Evolutionary conservation across 2,329 filamentous ascomycete genomes (phyloP).

Genomic region (Lasiodiplodia citricola): DNA sequence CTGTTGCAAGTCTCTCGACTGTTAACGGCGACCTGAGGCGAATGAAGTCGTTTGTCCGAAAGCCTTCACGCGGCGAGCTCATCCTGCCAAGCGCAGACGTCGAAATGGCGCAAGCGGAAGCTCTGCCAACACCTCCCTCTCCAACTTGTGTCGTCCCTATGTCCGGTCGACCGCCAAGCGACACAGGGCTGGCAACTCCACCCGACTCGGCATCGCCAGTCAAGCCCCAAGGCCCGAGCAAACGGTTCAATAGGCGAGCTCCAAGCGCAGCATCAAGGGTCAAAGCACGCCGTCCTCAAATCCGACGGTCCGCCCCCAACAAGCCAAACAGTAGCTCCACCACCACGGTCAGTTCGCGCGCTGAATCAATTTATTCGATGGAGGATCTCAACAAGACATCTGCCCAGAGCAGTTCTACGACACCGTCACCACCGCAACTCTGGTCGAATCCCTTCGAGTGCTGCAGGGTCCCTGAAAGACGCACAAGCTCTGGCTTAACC

Average conservation of each 20-base stretch:
- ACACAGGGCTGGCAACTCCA: conserved; percentile 15
- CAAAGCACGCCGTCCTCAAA: conserved; percentile 3
- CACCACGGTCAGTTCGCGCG: not conserved
- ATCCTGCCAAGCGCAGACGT: not conserved
- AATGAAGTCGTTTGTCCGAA: conserved; percentile 27
- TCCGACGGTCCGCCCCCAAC: not conserved
- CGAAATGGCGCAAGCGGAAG: not conserved
- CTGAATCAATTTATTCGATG: conserved; percentile 13
- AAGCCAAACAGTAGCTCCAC: not conserved
- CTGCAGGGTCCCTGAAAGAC: not conserved
- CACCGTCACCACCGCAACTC: conserved; percentile 7
- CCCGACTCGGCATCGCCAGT: conserved; percentile 21
- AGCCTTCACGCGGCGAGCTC: conserved; percentile 19
- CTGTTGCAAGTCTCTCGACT: conserved; percentile 19
- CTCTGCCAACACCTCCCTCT: conserved; percentile 13
- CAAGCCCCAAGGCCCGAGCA: conserved; percentile 5
- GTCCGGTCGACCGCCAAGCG: conserved; percentile 5
- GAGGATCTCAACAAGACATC: conserved; percentile 12
- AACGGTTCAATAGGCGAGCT: conserved; percentile 11
- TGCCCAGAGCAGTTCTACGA: not conserved
- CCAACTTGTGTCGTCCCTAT: not conserved
- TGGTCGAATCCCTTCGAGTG: conserved; percentile 4
- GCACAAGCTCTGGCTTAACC: conserved; percentile 7
- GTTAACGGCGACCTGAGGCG: conserved; percentile 15
- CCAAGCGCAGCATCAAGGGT: conserved; percentile 6